Conservation (phyloP, 306 rosid species). For the Cucurbita maxima region DNA sequence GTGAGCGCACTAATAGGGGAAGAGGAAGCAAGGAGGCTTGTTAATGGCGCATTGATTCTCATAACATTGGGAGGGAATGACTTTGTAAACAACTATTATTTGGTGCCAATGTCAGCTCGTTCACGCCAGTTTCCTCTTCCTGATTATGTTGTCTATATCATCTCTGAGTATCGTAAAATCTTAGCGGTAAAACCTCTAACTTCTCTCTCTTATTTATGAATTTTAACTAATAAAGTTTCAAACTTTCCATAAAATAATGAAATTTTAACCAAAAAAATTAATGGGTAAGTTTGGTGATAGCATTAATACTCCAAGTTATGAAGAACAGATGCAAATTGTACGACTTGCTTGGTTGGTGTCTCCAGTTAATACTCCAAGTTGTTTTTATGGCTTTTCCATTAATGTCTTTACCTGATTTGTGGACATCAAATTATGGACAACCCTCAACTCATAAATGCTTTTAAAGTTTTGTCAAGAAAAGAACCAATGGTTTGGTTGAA, state of each 20-base stretch:
- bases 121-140: slow-evolving; percentile 45
- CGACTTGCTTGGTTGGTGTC: background rate
- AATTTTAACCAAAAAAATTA: background rate
- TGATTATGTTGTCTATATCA: slow-evolving; percentile 22
- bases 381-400: background rate
- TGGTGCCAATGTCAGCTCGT: slow-evolving; percentile 24
- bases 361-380: background rate
- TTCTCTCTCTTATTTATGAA: background rate
- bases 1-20: slow-evolving; percentile 28
- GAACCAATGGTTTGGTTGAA: too few relatives aligned
- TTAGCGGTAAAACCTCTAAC: slow-evolving; percentile 15
- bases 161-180: slow-evolving; percentile 34
- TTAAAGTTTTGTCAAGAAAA: too few relatives aligned
- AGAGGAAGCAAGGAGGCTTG: slow-evolving; percentile 14
- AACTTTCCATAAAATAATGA: too few relatives aligned
- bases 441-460: background rate
- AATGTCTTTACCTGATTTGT: background rate
- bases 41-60: slow-evolving; percentile 25
- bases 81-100: slow-evolving; percentile 51
- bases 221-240: background rate
- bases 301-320: too few relatives aligned
- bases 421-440: background rate
- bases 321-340: background rate
- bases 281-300: background rate
- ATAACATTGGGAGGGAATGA: slow-evolving; percentile 59